Percentiles rank a stretch among this genome's conserved stretches.
phyloP scores from a whole-genome alignment of 2,329 filamentous ascomycete genomes.

The Paracamarosporium sp. region DNA sequence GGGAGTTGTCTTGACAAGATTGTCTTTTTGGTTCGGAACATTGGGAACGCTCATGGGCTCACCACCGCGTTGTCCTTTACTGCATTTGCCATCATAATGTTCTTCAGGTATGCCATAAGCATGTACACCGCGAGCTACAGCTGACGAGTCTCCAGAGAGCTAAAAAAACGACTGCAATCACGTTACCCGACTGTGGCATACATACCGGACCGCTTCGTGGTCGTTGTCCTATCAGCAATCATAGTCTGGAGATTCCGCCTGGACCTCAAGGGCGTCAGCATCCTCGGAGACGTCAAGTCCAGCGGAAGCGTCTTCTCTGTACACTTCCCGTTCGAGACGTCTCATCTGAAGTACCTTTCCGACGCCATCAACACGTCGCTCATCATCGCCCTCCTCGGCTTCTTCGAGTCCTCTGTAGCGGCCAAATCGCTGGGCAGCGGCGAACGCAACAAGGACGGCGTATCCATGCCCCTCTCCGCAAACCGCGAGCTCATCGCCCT shows the following conservation, averaged over 20 bases:
- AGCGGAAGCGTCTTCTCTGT: conserved; percentile 77
- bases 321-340: conserved; percentile 80
- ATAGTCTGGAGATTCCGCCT: conserved; percentile 79
- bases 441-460: conserved; percentile 63
- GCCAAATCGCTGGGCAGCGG: conserved; percentile 78
- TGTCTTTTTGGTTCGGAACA: conserved; percentile 75
- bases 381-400: conserved; percentile 92
- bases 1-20: conserved; percentile 89
- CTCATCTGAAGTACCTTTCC: conserved; percentile 81
- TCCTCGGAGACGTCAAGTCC: conserved; percentile 82
- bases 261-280: conserved; percentile 79
- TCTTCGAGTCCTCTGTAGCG: conserved; percentile 96
- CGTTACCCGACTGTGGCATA: conserved; percentile 83
- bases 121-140: neutral
- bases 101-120: conserved; percentile 69
- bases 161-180: conserved; percentile 82
- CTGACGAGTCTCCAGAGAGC: conserved; percentile 61
- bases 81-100: conserved; percentile 87
- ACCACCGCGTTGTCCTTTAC: conserved; percentile 79
- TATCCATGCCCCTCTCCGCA: conserved; percentile 83
- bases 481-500: conserved; percentile 94
- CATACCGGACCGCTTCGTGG: conserved; percentile 87
- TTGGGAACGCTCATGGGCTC: conserved; percentile 71
- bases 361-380: conserved; percentile 91
- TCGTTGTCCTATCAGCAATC: conserved; percentile 84